These are phyloP conservation scores for Xylariaceae sp. DNA, from an alignment of 2,329 filamentous ascomycete species.

Conservation along the genomic window DNA sequence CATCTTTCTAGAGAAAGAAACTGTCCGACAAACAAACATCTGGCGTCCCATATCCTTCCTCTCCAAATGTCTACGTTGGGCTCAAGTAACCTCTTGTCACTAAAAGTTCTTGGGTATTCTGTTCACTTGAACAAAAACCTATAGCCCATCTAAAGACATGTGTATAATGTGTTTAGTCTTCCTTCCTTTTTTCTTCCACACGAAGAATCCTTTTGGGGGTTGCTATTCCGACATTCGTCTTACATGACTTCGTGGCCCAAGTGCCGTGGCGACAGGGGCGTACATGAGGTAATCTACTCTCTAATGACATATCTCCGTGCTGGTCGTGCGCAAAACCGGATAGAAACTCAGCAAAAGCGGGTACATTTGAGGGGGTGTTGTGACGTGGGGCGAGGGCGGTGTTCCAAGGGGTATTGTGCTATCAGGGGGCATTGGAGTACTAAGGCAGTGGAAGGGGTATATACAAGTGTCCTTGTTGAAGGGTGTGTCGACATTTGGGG, in stretches of 20 bases:
- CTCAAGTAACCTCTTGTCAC: constrained; percentile 13
- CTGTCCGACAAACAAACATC: constrained; percentile 2
- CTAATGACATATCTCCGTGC: constrained; percentile 32
- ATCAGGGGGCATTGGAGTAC: constrained; percentile 31
- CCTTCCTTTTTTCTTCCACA: too few species aligned
- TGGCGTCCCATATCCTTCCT: constrained; percentile 4
- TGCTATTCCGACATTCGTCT: constrained; percentile 24
- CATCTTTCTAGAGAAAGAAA: not conserved
- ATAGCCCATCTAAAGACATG: constrained; percentile 14
- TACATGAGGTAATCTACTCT: constrained; percentile 35
- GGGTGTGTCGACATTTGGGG: too few species aligned
- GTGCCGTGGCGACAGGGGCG: constrained; percentile 23
- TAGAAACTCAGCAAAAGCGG: constrained; percentile 32
- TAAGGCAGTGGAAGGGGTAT: constrained; percentile 26
- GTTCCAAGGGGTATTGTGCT: constrained; percentile 24
- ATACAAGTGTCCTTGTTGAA: constrained; percentile 31
- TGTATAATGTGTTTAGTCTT: constrained; percentile 10
- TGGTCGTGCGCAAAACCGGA: constrained; percentile 31
- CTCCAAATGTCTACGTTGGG: constrained; percentile 9
- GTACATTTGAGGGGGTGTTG: constrained; percentile 20
- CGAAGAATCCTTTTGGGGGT: constrained; percentile 18
- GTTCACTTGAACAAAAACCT: constrained; percentile 32
- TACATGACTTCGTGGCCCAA: constrained; percentile 36
- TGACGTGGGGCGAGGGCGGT: constrained; percentile 13
- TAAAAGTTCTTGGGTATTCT: constrained; percentile 13